A percentile compares a stretch with the other conserved stretches of the same genome.
These are phyloP conservation scores for Beverwykella pulmonaria DNA, from an alignment of 495 filamentous ascomycete genomes.

Conservation along the genomic window DNA sequence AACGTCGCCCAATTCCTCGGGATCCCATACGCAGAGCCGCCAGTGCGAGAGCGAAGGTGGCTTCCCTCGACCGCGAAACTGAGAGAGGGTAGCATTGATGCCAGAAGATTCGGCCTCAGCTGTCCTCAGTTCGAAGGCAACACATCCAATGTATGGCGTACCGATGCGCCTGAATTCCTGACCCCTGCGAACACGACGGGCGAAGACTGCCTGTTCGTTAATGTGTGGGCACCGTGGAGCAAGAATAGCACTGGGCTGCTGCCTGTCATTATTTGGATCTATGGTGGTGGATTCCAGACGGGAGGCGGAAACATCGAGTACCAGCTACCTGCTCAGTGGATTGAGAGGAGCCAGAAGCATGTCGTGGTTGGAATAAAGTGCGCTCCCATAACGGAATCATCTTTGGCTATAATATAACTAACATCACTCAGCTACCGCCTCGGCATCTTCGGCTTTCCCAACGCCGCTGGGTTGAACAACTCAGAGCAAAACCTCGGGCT, in stretches of 20 bases:
- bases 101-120: constrained; percentile 39
- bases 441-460: constrained; percentile 66
- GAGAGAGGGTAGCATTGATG: constrained; percentile 41
- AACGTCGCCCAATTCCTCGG: constrained; percentile 52
- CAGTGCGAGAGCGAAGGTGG: constrained; percentile 48
- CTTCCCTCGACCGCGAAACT: constrained; percentile 45
- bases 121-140: constrained; percentile 43
- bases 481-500: constrained; percentile 54
- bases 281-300: constrained; percentile 65
- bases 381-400: neutral
- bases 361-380: constrained; percentile 64
- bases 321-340: constrained; percentile 51
- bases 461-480: constrained; percentile 48
- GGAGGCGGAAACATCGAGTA: constrained; percentile 52
- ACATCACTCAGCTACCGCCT: constrained; percentile 54
- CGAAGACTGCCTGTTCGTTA: constrained; percentile 67
- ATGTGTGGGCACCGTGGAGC: constrained; percentile 60
- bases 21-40: constrained; percentile 52
- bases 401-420: neutral
- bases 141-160: constrained; percentile 50
- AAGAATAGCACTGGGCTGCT: constrained; percentile 55
- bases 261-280: constrained; percentile 69
- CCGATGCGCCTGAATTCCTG: constrained; percentile 62
- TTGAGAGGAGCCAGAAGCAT: constrained; percentile 52
- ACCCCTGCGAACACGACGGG: constrained; percentile 22